Evolutionary conservation across 176 grass and related monocot species (phyloP).

Genomic region (Raddia distichophylla): DNA sequence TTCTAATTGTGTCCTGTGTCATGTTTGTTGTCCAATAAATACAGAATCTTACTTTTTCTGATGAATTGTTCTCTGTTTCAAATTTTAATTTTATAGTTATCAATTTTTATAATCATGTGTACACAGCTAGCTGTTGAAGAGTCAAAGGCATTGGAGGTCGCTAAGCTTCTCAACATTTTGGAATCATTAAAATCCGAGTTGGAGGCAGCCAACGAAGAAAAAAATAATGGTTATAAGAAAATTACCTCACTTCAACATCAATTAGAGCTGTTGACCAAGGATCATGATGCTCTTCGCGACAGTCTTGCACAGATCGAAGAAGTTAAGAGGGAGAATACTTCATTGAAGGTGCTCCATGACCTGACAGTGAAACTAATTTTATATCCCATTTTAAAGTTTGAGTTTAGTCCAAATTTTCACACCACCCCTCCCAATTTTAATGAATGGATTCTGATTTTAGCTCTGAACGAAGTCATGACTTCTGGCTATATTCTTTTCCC

Average conservation of each 20-base stretch:
- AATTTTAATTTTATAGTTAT: background rate
- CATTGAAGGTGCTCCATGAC: constrained; percentile 48
- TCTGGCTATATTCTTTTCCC: background rate
- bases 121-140: constrained; percentile 76
- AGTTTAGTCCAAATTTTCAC: constrained; percentile 6
- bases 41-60: background rate
- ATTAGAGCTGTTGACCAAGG: constrained; percentile 54
- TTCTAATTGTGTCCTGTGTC: background rate
- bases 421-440: background rate
- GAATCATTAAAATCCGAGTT: constrained; percentile 58
- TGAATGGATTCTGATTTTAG: constrained; percentile 15
- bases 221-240: constrained; percentile 48
- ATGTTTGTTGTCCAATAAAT: constrained; percentile 13
- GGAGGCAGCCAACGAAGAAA: constrained; percentile 47
- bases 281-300: constrained; percentile 53
- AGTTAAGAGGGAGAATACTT: constrained; percentile 63
- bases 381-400: background rate
- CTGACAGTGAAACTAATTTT: constrained; percentile 21
- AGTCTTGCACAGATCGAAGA: constrained; percentile 58
- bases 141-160: constrained; percentile 60
- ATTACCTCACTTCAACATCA: constrained; percentile 55
- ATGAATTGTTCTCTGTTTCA: constrained; percentile 27
- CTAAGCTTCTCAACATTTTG: constrained; percentile 60
- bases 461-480: background rate
- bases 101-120: constrained; percentile 20